A percentile compares a stretch with the other conserved stretches of the same genome.
These are phyloP conservation scores for Dioszegia hungarica DNA, from an alignment of 768 basidiomycete species.

Conservation along the genomic window DNA sequence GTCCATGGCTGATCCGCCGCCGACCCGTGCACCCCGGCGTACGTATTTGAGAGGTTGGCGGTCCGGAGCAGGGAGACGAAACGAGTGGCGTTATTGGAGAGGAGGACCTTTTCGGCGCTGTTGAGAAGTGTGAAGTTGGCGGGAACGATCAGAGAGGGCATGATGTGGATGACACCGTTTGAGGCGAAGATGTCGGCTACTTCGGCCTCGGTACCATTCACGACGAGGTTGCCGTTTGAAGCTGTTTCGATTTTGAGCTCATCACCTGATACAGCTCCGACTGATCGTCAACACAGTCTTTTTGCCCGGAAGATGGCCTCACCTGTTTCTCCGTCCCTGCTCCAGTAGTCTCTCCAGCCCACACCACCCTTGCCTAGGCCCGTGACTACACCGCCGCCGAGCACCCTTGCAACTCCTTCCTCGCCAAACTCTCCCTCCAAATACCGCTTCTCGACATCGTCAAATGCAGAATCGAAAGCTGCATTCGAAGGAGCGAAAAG, in stretches of 20 bases:
- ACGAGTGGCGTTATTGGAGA: constrained; percentile 81
- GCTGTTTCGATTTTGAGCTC: constrained; percentile 41
- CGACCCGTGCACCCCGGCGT: constrained; percentile 43
- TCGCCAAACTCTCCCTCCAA: constrained; percentile 81
- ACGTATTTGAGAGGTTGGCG: constrained; percentile 59
- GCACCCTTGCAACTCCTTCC: constrained; percentile 69
- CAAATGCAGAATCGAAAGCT: constrained; percentile 71
- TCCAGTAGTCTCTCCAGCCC: constrained; percentile 48
- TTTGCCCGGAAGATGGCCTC: background rate
- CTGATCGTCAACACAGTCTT: constrained; percentile 6
- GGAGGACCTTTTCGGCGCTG: constrained; percentile 82
- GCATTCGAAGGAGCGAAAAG: constrained; percentile 80
- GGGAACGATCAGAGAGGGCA: constrained; percentile 76
- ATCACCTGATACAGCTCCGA: constrained; percentile 19
- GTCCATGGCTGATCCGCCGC: constrained; percentile 58
- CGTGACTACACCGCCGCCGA: constrained; percentile 53
- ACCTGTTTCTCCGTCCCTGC: constrained; percentile 15
- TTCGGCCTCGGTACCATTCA: constrained; percentile 53
- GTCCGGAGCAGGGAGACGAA: constrained; percentile 87
- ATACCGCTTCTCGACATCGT: constrained; percentile 74
- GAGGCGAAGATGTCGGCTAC: constrained; percentile 79
- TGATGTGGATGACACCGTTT: constrained; percentile 86
- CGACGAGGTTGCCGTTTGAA: constrained; percentile 55
- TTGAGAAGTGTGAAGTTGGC: constrained; percentile 71
- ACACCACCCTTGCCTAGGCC: constrained; percentile 35